Evolutionary conservation across 345 rosid species (phyloP), one percentile per base, ranked within the genome.

Genomic region (Reutealis trisperma): DNA sequence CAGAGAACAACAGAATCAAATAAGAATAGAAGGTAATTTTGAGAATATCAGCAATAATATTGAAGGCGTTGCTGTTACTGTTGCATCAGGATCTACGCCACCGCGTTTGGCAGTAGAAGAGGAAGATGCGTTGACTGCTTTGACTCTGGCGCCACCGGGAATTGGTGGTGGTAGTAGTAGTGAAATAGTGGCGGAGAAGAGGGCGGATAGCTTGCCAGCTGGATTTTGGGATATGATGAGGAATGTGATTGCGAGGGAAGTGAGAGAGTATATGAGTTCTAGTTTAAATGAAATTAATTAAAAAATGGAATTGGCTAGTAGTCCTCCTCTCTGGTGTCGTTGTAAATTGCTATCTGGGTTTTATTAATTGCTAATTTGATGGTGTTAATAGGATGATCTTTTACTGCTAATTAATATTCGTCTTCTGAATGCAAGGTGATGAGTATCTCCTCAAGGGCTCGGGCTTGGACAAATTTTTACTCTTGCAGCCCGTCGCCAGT

Each of bases 201-300:
- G 60, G 44, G 57, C 62, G 65, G 84, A 83, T 70, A 76, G 77
- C 44, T 34, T 84, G 60, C 89, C 89, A 61, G 79, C 74, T 21
- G 94, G 86, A 68, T 90, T 90, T 73, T 89, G 92, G 94, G 92
- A 90, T 71, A 85, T 2, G 80, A 88, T 88, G 94, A 87, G 88
- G 76, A 77, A 77, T 76, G 92, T 90, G 78, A 90, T 90, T 34
- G 92, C 94, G 15, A 88, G 82, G 79, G 94, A 90, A 82, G 94
- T 90, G 51, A 85, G 88, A 70, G 92, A 90, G 3, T 88, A 79
- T 22, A 83, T 90, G 82, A 85, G 78, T 61, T 87, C 90, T 12
- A 71, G 82, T 10, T 45, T 84, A 52, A 47, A 84, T 11, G 84
- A 82, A 25, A 70, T 21, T 18, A 10, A 72, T 51, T 51, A 37